These are phyloP conservation scores for Globisporangium okanoganense DNA, from an alignment of 352 stramenopile genomes.

Conservation along the genomic window DNA sequence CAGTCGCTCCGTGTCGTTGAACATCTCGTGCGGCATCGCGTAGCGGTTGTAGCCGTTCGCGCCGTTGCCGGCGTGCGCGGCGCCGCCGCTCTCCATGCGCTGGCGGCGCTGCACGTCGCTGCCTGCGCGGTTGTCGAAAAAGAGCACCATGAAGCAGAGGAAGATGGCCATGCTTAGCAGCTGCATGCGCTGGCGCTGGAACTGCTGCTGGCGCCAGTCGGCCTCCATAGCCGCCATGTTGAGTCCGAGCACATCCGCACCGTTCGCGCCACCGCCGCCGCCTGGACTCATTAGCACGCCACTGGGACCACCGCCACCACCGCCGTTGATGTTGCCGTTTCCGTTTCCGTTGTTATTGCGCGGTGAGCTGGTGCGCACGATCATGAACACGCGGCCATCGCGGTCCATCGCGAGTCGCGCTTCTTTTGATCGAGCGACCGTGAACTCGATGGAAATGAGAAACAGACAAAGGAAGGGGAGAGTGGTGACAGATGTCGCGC, in stretches of 20 bases:
- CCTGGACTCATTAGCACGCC: neutral
- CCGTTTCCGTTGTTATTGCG: no score
- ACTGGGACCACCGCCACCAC: neutral
- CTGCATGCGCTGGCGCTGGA: slow-evolving; percentile 86
- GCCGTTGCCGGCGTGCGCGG: slow-evolving; percentile 7
- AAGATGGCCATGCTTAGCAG: slow-evolving; percentile 86
- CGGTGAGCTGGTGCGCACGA: slow-evolving; percentile 66
- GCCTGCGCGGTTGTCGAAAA: slow-evolving; percentile 75
- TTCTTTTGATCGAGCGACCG: neutral
- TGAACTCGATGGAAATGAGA: no score
- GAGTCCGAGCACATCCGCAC: slow-evolving; percentile 31
- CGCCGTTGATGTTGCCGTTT: neutral
- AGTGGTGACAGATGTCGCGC: slow-evolving; percentile 3
- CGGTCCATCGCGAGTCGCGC: slow-evolving; percentile 22
- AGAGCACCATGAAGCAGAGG: slow-evolving; percentile 83
- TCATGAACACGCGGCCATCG: slow-evolving; percentile 72
- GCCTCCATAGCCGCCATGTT: slow-evolving; percentile 69
- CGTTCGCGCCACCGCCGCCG: slow-evolving; percentile 3
- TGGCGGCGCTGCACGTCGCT: slow-evolving; percentile 24
- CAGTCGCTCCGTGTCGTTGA: slow-evolving; percentile 62
- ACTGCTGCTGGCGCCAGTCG: slow-evolving; percentile 81
- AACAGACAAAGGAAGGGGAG: neutral
- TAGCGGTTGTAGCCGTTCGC: slow-evolving; percentile 32
- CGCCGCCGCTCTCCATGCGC: slow-evolving; percentile 11
- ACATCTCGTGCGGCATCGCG: slow-evolving; percentile 33